Conservation (phyloP, 495 filamentous ascomycete species). For the Hyaloscypha hepaticicola region DNA sequence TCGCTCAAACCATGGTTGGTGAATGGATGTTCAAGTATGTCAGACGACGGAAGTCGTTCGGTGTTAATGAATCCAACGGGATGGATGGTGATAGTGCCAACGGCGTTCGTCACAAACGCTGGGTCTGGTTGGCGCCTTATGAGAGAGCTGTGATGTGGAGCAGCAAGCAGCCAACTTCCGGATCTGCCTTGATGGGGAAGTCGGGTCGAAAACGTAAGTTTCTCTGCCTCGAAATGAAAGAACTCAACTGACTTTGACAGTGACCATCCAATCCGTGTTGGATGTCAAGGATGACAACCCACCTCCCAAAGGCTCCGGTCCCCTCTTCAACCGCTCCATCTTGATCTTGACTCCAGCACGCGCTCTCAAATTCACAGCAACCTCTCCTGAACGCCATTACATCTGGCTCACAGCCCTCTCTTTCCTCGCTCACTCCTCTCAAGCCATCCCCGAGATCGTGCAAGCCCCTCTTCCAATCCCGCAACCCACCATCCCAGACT, state of each 20-base stretch:
- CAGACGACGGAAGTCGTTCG: conserved; percentile 87
- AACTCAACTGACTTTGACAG: conserved; percentile 47
- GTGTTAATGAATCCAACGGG: conserved; percentile 63
- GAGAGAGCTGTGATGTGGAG: conserved; percentile 97
- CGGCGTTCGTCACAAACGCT: conserved; percentile 82
- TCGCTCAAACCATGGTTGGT: conserved; percentile 97
- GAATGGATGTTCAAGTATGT: conserved; percentile 99
- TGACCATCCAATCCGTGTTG: conserved; percentile 91
- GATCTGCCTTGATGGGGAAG: conserved; percentile 88
- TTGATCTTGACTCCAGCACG: conserved; percentile 90
- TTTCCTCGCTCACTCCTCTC: conserved; percentile 84
- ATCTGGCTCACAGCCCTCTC: conserved; percentile 93
- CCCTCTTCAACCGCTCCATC: conserved; percentile 88
- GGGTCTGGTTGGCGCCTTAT: conserved; percentile 98
- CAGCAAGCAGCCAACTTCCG: conserved; percentile 90
- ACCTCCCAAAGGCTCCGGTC: conserved; percentile 61
- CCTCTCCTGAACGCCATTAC: conserved; percentile 81
- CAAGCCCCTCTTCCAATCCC: conserved; percentile 55
- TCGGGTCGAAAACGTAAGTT: conserved; percentile 90
- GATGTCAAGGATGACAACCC: conserved; percentile 96
- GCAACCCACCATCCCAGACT: conserved; percentile 44
- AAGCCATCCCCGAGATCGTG: conserved; percentile 68
- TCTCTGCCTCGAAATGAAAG: neutral
- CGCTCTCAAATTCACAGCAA: conserved; percentile 92
- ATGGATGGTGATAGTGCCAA: conserved; percentile 55